Conservation (phyloP, 169 alveolate species). For the Eimeria acervulina region DNA sequence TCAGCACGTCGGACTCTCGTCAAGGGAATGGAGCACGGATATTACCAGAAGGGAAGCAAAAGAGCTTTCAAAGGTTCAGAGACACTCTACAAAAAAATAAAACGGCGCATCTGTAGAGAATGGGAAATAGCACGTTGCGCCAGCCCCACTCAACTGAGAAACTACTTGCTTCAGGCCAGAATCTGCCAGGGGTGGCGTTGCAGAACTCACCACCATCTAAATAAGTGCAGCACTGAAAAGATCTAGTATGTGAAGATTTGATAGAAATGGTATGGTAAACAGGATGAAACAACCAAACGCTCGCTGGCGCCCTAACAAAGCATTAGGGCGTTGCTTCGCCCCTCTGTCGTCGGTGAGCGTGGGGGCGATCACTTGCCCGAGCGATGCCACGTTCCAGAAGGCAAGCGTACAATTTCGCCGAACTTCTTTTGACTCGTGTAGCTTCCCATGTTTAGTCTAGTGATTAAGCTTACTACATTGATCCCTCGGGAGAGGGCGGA, state of each 20-base stretch:
- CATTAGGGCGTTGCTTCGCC: not conserved
- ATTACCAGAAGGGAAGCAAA: not conserved
- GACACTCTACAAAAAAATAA: no score
- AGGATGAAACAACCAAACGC: no score
- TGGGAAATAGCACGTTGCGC: not conserved
- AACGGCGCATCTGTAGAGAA: not conserved
- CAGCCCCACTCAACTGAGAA: not conserved
- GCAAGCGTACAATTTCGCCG: not conserved
- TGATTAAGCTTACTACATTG: not conserved
- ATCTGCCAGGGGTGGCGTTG: not conserved
- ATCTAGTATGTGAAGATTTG: no score
- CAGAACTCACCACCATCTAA: not conserved
- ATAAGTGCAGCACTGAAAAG: no score
- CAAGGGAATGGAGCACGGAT: not conserved
- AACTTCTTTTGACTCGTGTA: not conserved
- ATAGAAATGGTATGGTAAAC: no score
- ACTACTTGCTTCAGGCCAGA: not conserved
- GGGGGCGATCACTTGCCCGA: not conserved
- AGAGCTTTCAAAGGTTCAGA: not conserved
- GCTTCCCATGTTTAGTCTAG: not conserved
- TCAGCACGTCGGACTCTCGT: not conserved
- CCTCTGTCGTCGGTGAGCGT: conserved; percentile 6
- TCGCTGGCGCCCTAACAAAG: not conserved
- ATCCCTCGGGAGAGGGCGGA: not conserved
- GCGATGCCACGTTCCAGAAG: not conserved